Evolutionary conservation across 2,329 filamentous ascomycete genomes (phyloP).

Genomic region (Ceratocystis eucalypticola): DNA sequence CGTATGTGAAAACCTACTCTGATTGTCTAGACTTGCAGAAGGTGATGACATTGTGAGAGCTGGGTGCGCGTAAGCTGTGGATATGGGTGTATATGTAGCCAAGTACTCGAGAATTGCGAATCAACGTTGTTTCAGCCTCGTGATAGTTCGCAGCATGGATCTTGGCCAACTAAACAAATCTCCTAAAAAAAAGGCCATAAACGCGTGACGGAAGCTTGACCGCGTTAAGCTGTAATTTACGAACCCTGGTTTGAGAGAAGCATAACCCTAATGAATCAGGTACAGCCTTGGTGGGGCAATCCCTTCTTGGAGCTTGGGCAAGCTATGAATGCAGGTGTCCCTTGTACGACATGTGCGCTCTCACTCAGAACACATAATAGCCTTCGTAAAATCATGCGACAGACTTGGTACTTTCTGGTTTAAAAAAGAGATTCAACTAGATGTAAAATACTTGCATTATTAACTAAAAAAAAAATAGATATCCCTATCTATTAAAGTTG

Average conservation of each 20-base stretch:
- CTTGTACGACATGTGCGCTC: not conserved
- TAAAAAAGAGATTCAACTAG: too few relatives aligned
- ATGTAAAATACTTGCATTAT: too few relatives aligned
- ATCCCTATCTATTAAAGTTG: too few relatives aligned
- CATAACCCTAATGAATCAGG: not conserved
- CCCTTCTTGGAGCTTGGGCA: not conserved
- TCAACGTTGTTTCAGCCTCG: not conserved
- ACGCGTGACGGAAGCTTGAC: not conserved
- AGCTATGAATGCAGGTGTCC: not conserved
- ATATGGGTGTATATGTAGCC: not conserved
- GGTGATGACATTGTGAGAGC: conserved; percentile 6
- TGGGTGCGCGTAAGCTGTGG: not conserved
- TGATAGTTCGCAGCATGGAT: not conserved
- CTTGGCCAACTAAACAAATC: not conserved
- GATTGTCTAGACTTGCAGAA: conserved; percentile 16
- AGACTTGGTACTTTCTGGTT: too few relatives aligned
- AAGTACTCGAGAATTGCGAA: not conserved
- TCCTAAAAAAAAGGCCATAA: not conserved
- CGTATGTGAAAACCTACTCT: conserved; percentile 9
- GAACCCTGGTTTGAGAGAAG: not conserved
- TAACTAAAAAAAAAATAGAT: too few relatives aligned
- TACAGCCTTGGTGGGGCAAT: not conserved
- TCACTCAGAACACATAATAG: not conserved
- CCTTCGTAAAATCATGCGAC: not conserved
- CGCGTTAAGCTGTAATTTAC: not conserved